These are phyloP conservation scores for Aschersonia sp. DNA, from an alignment of 2,329 filamentous ascomycete species.

Conservation along the genomic window DNA sequence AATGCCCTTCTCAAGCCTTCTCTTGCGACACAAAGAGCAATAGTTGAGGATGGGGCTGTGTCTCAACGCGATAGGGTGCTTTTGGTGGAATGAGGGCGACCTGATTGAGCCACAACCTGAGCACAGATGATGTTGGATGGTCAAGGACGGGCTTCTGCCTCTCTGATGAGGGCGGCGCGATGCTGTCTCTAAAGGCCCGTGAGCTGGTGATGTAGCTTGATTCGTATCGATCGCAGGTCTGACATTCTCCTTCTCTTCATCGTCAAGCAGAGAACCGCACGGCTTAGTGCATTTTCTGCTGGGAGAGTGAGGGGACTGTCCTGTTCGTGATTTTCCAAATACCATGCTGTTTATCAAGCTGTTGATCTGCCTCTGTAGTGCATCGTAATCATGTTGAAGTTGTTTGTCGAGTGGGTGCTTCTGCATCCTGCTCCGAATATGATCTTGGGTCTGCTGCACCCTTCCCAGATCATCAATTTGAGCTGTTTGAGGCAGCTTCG, in stretches of 20 bases:
- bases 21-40: constrained; percentile 18
- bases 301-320: background rate
- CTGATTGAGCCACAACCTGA: constrained; percentile 20
- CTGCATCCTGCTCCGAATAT: constrained; percentile 11
- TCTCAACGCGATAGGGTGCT: constrained; percentile 13
- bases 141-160: constrained; percentile 8
- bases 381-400: constrained; percentile 11
- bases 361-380: constrained; percentile 16
- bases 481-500: background rate
- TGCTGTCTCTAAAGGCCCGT: background rate
- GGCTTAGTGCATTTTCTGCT: too few relatives aligned
- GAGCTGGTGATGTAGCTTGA: background rate
- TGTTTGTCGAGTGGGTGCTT: constrained; percentile 8
- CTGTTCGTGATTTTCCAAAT: background rate
- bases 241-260: constrained; percentile 1
- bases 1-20: constrained; percentile 9
- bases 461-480: constrained; percentile 7
- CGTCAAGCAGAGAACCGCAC: background rate
- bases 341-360: constrained; percentile 10
- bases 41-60: constrained; percentile 16
- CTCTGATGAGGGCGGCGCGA: background rate
- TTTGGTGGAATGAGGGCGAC: constrained; percentile 19
- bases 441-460: constrained; percentile 14
- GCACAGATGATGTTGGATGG: constrained; percentile 17
- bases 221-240: background rate